phyloP scores from a whole-genome alignment of 208 protist species.

The Trypanosoma cruzi region DNA sequence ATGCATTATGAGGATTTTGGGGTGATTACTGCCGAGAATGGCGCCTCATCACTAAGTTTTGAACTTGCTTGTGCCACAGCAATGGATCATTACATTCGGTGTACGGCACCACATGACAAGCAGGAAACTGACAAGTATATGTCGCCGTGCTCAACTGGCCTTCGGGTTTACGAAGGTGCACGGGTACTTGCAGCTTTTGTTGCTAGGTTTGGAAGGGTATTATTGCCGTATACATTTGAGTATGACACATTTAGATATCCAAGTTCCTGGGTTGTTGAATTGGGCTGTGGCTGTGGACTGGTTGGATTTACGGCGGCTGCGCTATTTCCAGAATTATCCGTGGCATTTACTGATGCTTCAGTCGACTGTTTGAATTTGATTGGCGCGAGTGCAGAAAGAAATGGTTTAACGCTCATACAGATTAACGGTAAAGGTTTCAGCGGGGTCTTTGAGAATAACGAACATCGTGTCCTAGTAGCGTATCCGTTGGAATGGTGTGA shows the following conservation, averaged over 20 bases:
- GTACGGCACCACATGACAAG: slow-evolving; percentile 27
- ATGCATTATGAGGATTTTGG: slow-evolving; percentile 52
- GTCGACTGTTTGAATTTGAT: slow-evolving; percentile 51
- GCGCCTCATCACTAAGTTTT: slow-evolving; percentile 34
- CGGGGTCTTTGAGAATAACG: not conserved
- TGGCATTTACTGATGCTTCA: slow-evolving; percentile 65
- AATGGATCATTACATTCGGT: slow-evolving; percentile 52
- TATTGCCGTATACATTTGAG: slow-evolving; percentile 21
- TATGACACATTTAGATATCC: not conserved
- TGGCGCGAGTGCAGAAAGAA: slow-evolving; percentile 12
- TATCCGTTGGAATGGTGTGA: slow-evolving; percentile 46
- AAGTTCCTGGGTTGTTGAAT: slow-evolving; percentile 39
- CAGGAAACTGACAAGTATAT: not conserved
- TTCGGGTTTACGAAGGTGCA: slow-evolving; percentile 74
- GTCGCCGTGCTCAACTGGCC: slow-evolving; percentile 52
- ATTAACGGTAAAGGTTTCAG: not conserved
- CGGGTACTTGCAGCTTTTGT: slow-evolving; percentile 65
- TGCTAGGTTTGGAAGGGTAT: slow-evolving; percentile 29
- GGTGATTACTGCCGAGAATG: slow-evolving; percentile 41
- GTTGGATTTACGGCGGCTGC: slow-evolving; percentile 43
- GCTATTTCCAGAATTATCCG: slow-evolving; percentile 25
- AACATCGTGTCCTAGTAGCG: slow-evolving; percentile 15
- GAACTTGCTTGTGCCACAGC: slow-evolving; percentile 57
- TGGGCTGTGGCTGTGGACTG: slow-evolving; percentile 74
- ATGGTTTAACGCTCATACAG: slow-evolving; percentile 5